Percentiles rank a stretch among this genome's conserved stretches.
These are phyloP conservation scores for Termitomyces sp. DNA, from an alignment of 768 basidiomycete genomes.

Conservation along the genomic window DNA sequence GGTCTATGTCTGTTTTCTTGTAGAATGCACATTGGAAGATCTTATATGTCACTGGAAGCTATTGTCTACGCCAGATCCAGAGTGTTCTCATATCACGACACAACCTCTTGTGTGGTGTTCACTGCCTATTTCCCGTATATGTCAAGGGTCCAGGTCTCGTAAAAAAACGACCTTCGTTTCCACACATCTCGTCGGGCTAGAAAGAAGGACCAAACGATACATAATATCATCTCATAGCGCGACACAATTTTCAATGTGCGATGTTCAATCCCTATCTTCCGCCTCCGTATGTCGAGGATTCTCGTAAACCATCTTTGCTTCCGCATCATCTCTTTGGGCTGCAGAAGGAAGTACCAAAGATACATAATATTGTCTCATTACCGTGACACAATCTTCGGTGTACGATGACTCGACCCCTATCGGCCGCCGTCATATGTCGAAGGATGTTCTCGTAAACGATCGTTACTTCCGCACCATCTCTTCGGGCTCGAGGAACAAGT, in stretches of 20 bases:
- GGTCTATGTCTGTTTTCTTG: not conserved
- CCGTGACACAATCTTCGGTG: too few species aligned
- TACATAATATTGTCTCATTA: too few species aligned
- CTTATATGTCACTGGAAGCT: not conserved
- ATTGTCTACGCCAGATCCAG: not conserved
- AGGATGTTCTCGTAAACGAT: not conserved
- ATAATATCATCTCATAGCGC: too few species aligned
- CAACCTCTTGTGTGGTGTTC: not conserved
- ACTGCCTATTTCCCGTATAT: too few species aligned
- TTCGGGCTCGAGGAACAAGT: not conserved
- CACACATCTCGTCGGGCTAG: too few species aligned
- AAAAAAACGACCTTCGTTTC: too few species aligned
- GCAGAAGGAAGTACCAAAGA: too few species aligned
- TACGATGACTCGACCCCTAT: not conserved
- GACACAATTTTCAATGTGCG: not conserved
- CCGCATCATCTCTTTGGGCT: too few species aligned
- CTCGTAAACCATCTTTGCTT: too few species aligned
- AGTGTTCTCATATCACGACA: not conserved
- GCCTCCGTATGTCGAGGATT: not conserved
- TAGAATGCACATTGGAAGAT: not conserved
- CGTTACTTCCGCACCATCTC: not conserved
- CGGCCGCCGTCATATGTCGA: not conserved
- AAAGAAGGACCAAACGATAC: too few species aligned
- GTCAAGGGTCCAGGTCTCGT: too few species aligned
- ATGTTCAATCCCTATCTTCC: not conserved